These are phyloP conservation scores for Aureobasidium leucospermi DNA, from an alignment of 2,329 filamentous ascomycete species.

Conservation along the genomic window DNA sequence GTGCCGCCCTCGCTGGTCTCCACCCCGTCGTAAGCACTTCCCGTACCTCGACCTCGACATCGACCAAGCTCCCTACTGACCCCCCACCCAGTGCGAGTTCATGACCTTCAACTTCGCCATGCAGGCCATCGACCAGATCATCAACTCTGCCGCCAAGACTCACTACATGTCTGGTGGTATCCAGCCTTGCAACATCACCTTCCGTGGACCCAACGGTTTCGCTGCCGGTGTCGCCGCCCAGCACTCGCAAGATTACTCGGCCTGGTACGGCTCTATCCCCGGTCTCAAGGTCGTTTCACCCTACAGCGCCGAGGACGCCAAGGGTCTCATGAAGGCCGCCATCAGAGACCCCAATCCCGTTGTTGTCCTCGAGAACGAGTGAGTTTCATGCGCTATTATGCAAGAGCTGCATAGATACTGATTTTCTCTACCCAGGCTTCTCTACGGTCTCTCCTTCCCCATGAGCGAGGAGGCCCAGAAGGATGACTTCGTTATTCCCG, in stretches of 20 bases:
- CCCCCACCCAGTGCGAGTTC: constrained; percentile 74
- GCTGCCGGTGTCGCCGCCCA: constrained; percentile 91
- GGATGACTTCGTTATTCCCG: constrained; percentile 89
- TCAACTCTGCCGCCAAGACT: constrained; percentile 98
- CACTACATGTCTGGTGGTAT: constrained; percentile 99
- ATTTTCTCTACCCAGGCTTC: constrained; percentile 42
- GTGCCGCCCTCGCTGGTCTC: constrained; percentile 87
- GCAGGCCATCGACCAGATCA: constrained; percentile 99
- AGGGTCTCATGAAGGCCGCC: constrained; percentile 94
- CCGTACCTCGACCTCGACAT: not conserved
- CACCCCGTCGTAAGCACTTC: constrained; percentile 73
- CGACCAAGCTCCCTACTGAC: constrained; percentile 15
- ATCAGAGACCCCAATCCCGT: constrained; percentile 98
- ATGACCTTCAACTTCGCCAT: constrained; percentile 99
- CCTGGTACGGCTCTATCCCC: constrained; percentile 97
- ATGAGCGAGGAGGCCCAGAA: constrained; percentile 96
- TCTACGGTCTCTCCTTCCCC: constrained; percentile 92
- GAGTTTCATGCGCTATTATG: constrained; percentile 15
- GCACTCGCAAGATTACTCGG: constrained; percentile 97
- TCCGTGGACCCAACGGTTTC: constrained; percentile 98
- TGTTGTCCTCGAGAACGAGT: constrained; percentile 55
- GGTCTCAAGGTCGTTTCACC: constrained; percentile 94
- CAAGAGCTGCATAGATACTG: not conserved
- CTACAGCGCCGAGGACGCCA: constrained; percentile 96
- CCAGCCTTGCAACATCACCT: constrained; percentile 99